A percentile compares a stretch with the other conserved stretches of the same genome.
Evolutionary conservation across 2,329 filamentous ascomycete genomes (phyloP).

Genomic region (Fusarium sp.): DNA sequence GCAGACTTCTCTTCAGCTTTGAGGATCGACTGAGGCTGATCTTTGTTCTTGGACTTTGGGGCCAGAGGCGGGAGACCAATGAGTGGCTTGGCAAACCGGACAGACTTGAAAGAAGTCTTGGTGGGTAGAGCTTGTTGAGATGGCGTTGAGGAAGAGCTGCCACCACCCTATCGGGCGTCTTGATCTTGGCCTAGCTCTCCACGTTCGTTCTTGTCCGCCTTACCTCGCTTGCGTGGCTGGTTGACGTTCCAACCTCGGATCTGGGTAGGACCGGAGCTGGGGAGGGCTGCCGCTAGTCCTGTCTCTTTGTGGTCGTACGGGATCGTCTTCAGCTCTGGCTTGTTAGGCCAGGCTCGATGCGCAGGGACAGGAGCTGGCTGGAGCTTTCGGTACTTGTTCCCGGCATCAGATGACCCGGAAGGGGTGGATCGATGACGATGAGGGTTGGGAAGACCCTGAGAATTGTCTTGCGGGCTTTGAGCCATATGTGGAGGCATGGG

Average conservation of each 20-base stretch:
- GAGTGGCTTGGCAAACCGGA: conserved; percentile 44
- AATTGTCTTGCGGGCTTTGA: conserved; percentile 53
- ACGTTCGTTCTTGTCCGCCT: conserved; percentile 50
- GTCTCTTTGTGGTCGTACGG: conserved; percentile 72
- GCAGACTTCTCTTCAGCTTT: neutral
- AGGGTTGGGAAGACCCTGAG: conserved; percentile 46
- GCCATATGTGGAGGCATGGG: conserved; percentile 47
- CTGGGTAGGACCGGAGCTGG: conserved; percentile 66
- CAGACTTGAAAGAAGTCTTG: conserved; percentile 32
- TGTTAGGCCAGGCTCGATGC: conserved; percentile 60
- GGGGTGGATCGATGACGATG: conserved; percentile 54
- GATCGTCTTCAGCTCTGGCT: conserved; percentile 68
- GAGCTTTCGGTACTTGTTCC: conserved; percentile 67
- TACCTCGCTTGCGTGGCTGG: conserved; percentile 53
- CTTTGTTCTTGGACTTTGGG: conserved; percentile 13
- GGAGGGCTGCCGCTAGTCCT: conserved; percentile 65
- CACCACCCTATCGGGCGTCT: conserved; percentile 54
- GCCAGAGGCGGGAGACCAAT: conserved; percentile 27
- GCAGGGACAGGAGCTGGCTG: conserved; percentile 68
- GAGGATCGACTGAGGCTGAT: neutral
- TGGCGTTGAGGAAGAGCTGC: conserved; percentile 38
- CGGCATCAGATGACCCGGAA: conserved; percentile 54
- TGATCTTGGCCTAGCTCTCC: conserved; percentile 50
- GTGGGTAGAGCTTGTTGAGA: conserved; percentile 26
- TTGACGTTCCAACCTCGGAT: conserved; percentile 69